Base-by-base conservation (phyloP, 1,284 basidiomycete genomes). In the Agaricales sp. region DNA sequence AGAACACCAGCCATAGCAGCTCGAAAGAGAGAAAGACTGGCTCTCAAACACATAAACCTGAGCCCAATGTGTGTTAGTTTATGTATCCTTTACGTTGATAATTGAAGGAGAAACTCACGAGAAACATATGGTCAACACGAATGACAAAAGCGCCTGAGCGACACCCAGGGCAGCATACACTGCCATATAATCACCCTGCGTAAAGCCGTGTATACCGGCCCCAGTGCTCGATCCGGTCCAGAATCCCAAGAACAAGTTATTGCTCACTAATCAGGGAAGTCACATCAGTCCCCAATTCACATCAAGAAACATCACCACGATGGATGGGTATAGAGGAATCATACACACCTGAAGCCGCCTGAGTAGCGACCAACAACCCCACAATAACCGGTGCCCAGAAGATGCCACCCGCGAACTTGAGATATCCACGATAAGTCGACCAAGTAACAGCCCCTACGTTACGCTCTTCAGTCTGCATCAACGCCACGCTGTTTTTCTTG, bases 381-480 rank as follows among this genome's bases (percentile, higher is more conserved):
- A 79, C 38, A 21, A 80, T 66, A 22, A 70, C 45, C 2, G 71
- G 71, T 3, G 61, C 69, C 71, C 70, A 75, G 18, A 67, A 47
- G 1, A 77, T 26, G 3, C 75, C 72, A 2, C 79, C 78, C 3
- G 76, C 77, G 51, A 59, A 74, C 55, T 58, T 49, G 46, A 86
- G 54, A 58, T 82, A 86, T 49, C 74, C 67, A 26, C 57, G 56
- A 58, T 84, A 87, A 1, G 76, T 70, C 3, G 58, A 60, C 64
- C 66, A 70, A 11, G 67, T 56, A 2, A 82, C 77, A 3, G 76
- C 67, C 0, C 78, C 80, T 0, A 67, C 73, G 37, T 69, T 71
- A 1, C 80, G 70, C 54, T 81, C 80, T 56, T 79, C 77, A 2
- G 57, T 60, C 55, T 73, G 69, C 75, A 79, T 80, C 41, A 80